Base-by-base conservation (phyloP, 345 rosid genomes). In the Psidium guajava region DNA sequence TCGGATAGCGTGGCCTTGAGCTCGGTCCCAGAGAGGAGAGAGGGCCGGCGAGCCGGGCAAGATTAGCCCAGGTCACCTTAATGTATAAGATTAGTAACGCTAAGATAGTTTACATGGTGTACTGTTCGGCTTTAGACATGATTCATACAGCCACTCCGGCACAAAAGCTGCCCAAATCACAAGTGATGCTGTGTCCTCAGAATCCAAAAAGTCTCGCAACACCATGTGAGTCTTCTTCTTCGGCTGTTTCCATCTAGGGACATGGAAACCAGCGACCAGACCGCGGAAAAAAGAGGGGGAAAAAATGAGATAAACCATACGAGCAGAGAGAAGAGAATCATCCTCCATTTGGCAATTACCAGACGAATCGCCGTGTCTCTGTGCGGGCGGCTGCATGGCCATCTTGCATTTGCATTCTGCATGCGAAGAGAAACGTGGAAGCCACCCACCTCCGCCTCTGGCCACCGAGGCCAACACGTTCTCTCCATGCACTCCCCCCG, bases 381-480 rank as follows among this genome's bases (percentile, higher is more conserved):
- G 24, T 8, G 24, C 52, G 83, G 58, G 24, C 44, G 14, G 13
- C 54, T 9, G 42, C 54, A 82, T 47, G 55, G 82, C 69, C 51
- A 47, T 28, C 16, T 50, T 0, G 55, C 58, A 54, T 51, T 42
- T 74, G 49, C 47, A 2, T 16, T 51, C 74, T 61, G 74, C 74
- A 61, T 82, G 83, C 22, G 55, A 82, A 36, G 18, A 21, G 36
- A 42, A 57, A 69, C 87, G 86, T 85, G 87, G 50, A 81, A 73
- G 9, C 12, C 21, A n/a, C 12, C 56, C 11, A 32, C 80, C 73
- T 12, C 20, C 82, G 28, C 73, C 83, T 25, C 80, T 27, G 74
- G 28, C 4, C 74, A 8, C 40, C 74, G 14, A 3, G 40, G 74
- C 53, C 57, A 25, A 84, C 90, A 90, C 90, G 90, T 90, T 24